Conservation (phyloP, 208 protist species). For the Kentomonas sorsogonicus region DNA sequence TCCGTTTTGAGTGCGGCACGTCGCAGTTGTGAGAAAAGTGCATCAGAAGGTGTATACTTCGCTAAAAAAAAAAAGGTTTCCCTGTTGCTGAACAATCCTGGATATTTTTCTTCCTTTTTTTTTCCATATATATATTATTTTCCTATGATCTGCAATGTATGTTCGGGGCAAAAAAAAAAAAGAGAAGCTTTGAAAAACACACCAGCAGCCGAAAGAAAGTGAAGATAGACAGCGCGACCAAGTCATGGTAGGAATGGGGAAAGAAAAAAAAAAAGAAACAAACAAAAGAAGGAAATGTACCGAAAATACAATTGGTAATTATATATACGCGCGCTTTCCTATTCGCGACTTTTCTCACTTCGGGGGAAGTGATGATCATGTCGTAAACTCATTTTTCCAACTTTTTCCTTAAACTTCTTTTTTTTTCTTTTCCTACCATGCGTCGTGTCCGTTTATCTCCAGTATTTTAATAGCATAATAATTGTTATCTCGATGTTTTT, state of each 20-base stretch:
- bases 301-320: not conserved
- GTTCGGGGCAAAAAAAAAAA: not conserved
- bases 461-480: not conserved
- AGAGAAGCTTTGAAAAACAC: too few species aligned
- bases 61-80: not conserved
- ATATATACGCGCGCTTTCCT: too few species aligned
- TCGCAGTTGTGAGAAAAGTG: not conserved
- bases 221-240: not conserved
- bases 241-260: not conserved
- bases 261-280: not conserved
- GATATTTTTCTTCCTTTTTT: not conserved
- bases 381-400: too few species aligned
- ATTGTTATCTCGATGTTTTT: slow-evolving; percentile 1
- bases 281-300: not conserved
- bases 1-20: not conserved
- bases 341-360: too few species aligned
- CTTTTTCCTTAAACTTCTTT: slow-evolving; percentile 11
- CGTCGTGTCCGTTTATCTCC: not conserved
- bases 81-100: not conserved
- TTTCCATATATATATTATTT: not conserved
- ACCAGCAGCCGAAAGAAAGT: not conserved
- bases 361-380: too few species aligned
- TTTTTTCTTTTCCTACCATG: slow-evolving; percentile 4
- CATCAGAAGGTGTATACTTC: not conserved
- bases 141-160: not conserved